Evolutionary conservation across 1,139 yeast species (phyloP), one percentile per base, ranked within the genome.

Genomic region (Kurtzmaniella quercitrusa): DNA sequence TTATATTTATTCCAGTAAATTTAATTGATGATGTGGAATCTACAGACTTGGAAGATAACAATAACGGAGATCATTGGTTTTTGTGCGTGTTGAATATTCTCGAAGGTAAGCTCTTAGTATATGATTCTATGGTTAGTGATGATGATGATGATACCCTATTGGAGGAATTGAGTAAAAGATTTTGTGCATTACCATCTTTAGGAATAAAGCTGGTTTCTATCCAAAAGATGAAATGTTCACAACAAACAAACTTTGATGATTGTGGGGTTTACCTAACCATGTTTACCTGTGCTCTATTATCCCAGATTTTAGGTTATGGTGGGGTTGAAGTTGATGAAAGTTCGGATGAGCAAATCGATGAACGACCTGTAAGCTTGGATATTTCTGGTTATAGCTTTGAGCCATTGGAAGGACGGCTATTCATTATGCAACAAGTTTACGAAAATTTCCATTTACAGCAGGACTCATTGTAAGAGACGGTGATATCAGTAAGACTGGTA

Each of bases 61-160:
- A 67, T 41, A 59, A 57, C 43, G 78, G 78, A 10, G 76, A 70
- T 49, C 78, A 73, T 51, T 73, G 78, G 78, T 65, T 68, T 1
- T 54, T 73, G 23, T 64, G 68, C 15, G 54, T 73, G 11, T 53
- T 66, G 12, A 61, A 65, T 25, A 40, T 62, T 3, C 48, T 70
- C 3, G 71, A 68, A 25, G 59, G 59, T 40, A 57, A 53, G 29
- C 49, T 72, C 11, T 63, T 60, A 37, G 58, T 73, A 1, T 72
- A 70, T 46, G 77, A 73, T 51, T 70, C 76, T 5, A 71, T 72
- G 76, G 45, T 47, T 37, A 25, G 31, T 49, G 52, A 50, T 1
- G 50, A 50, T 12, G 64, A 58, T 37, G 51, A 56, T n/a, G 53
- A 54, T 27, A 44, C 48, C 23, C 47, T 60, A 16, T 49, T 67